Evolutionary conservation across 139 green algal genomes (phyloP).

Genomic region (Chlorella sp.): DNA sequence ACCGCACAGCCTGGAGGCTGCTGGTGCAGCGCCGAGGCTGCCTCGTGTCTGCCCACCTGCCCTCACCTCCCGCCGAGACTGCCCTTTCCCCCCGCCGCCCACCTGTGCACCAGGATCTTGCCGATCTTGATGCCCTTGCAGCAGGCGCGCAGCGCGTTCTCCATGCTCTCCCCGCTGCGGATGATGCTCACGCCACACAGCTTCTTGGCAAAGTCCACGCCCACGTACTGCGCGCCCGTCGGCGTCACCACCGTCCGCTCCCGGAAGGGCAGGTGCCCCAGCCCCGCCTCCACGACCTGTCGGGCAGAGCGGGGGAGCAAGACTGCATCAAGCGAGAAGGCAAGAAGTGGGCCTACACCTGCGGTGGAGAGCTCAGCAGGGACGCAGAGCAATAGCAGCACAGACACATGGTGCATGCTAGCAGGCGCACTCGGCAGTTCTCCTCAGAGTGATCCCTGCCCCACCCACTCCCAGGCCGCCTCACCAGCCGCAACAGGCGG

Average conservation of each 20-base stretch:
- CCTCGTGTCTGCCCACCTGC: too few relatives aligned
- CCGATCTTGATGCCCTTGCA: slow-evolving; percentile 99
- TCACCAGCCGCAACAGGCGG: slow-evolving; percentile 74
- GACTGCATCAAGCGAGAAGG: background rate
- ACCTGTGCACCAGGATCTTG: slow-evolving; percentile 94
- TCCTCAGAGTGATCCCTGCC: background rate
- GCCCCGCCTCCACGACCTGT: slow-evolving; percentile 81
- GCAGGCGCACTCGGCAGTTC: too few relatives aligned
- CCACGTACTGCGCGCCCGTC: slow-evolving; percentile 84
- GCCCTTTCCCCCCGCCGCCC: too few relatives aligned
- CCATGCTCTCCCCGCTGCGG: slow-evolving; percentile 93
- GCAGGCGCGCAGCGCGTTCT: slow-evolving; percentile 95
- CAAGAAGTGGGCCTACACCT: too few relatives aligned
- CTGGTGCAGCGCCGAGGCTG: too few relatives aligned
- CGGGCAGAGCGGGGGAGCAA: background rate
- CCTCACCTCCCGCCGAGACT: too few relatives aligned
- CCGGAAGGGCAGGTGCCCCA: slow-evolving; percentile 93
- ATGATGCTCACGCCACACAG: slow-evolving; percentile 97
- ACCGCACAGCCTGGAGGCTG: too few relatives aligned
- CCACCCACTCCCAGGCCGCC: background rate
- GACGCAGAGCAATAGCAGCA: background rate
- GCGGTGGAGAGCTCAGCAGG: too few relatives aligned
- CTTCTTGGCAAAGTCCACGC: slow-evolving; percentile 95
- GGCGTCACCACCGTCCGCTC: slow-evolving; percentile 91
- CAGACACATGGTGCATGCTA: background rate